phyloP scores from a whole-genome alignment of 306 rosid genomes.

The Delonix regia region DNA sequence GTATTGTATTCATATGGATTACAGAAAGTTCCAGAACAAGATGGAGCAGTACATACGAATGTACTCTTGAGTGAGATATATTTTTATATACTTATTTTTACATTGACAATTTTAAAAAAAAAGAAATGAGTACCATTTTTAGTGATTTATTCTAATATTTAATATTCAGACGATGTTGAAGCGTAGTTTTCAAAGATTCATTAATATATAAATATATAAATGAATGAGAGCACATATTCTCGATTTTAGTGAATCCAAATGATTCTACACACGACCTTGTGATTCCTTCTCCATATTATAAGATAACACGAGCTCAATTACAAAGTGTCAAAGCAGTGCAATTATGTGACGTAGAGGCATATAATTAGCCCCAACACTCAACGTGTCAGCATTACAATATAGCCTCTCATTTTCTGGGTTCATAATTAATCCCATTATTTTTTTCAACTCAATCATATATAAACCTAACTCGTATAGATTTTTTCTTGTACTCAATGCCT shows the following conservation, averaged over 20 bases:
- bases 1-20: neutral
- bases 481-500: constrained; percentile 28
- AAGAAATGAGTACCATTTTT: no score
- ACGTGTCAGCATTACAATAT: neutral
- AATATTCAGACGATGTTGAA: no score
- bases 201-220: no score
- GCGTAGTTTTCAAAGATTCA: no score
- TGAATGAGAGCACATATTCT: no score
- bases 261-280: constrained; percentile 7
- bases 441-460: no score
- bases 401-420: constrained; percentile 16
- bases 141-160: no score
- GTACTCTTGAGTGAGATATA: no score
- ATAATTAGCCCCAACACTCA: neutral
- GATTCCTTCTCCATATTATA: neutral
- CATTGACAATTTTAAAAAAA: no score
- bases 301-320: no score
- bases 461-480: constrained; percentile 32
- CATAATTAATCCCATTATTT: constrained; percentile 12
- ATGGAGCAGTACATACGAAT: neutral
- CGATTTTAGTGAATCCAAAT: neutral
- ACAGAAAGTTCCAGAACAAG: neutral
- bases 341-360: neutral
- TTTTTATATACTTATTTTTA: no score
- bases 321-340: neutral